phyloP scores from a whole-genome alignment of 441 rosid genomes.

The Euphorbia corollata region DNA sequence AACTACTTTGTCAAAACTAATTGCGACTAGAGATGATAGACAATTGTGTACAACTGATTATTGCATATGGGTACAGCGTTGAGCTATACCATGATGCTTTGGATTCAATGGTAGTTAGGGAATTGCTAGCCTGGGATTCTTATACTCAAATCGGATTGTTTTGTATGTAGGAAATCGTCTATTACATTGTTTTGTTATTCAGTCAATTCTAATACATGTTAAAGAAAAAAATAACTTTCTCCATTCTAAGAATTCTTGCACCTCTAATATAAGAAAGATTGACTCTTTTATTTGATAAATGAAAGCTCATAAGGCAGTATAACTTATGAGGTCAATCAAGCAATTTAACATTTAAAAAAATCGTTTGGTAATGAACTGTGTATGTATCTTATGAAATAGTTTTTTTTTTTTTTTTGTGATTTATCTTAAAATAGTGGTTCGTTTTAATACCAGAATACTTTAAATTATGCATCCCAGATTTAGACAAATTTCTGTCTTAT shows the following conservation, averaged over 20 bases:
- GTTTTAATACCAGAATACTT: not conserved
- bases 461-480: constrained; percentile 2
- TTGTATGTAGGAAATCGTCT: not conserved
- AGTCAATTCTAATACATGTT: not conserved
- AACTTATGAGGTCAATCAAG: not conserved
- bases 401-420: not conserved
- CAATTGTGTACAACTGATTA: not conserved
- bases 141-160: not conserved
- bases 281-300: not conserved
- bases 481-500: constrained; percentile 17
- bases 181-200: not conserved
- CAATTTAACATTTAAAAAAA: not conserved
- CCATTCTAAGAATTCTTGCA: not conserved
- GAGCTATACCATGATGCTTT: constrained; percentile 1
- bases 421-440: not conserved
- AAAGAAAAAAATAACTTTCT: not conserved
- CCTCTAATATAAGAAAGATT: not conserved
- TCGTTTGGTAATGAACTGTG: not conserved
- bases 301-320: not conserved
- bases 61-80: not conserved
- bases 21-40: not conserved
- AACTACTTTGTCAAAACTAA: not conserved
- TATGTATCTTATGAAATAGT: not conserved
- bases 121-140: not conserved
- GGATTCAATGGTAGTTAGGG: not conserved